Evolutionary conservation across 2,329 filamentous ascomycete species (phyloP), one percentile per base, ranked within the genome.

Genomic region (Ophiostoma sp.): DNA sequence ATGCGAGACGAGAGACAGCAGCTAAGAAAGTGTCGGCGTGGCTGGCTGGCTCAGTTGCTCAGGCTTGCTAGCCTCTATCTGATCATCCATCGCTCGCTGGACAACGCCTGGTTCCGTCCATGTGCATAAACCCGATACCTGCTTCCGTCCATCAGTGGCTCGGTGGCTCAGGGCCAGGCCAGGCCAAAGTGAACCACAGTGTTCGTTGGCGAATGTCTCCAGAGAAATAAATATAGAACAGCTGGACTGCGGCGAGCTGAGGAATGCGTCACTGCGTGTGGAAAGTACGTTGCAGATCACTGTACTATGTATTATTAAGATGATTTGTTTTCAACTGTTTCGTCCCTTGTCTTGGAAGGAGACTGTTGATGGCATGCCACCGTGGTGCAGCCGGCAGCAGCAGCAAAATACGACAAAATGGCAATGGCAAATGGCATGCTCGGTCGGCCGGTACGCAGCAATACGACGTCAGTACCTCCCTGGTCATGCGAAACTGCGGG

Each of bases 81-180:
- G 36, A 39, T 11, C 13, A 3, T 39, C 36, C 13, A 11, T 39
- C 36, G 36, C 36, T 39, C 36, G 13, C 36, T 39, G 10, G 52
- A 48, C 44, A 48, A 20, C 52, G 52, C 23, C 20, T 23, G 20
- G 11, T 13, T 62, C 23, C 57, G 15, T 31, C 57, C 11, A 33
- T 57, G 52, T 57, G 52, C 52, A 62, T 62, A 62, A 62, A 33
- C 57, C 57, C 57, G 57, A 62, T 20, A 33, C 57, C 57, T 62
- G 57, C 57, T 33, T 57, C 13, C n/a, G 52, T 23, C 36, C 36
- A 39, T 39, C 13, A 39, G 36, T 39, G 36, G 36, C 36, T 39
- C 13, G 27, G 27, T 31, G 27, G 27, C 27, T 31, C 27, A 31
- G 27, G 27, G 27, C 27, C 27, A 31, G 27, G 27, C 27, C 27